These are phyloP conservation scores for Colletotrichum tanaceti DNA, from an alignment of 2,329 filamentous ascomycete genomes.

Conservation along the genomic window DNA sequence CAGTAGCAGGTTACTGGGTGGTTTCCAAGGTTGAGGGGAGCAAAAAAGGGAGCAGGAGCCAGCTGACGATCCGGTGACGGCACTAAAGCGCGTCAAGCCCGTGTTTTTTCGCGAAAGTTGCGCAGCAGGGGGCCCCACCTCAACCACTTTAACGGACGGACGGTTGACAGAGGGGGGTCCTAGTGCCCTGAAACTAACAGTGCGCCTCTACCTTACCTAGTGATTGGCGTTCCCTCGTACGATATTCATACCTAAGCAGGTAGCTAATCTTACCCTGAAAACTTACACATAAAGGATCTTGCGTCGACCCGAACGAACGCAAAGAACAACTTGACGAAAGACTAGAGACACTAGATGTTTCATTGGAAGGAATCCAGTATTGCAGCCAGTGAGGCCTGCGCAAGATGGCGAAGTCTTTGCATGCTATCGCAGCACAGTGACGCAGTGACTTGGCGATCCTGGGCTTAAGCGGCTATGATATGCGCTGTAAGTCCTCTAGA, in stretches of 20 bases:
- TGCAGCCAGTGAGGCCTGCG: neutral
- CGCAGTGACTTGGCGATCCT: conserved; percentile 18
- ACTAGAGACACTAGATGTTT: no score
- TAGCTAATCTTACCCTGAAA: no score
- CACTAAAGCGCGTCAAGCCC: conserved; percentile 28
- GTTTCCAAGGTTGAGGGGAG: conserved; percentile 17
- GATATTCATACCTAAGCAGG: no score
- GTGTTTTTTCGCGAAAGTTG: conserved; percentile 39
- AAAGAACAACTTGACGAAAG: no score
- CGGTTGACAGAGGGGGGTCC: neutral
- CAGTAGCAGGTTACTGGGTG: conserved; percentile 11
- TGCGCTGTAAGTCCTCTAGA: neutral
- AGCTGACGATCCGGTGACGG: conserved; percentile 21
- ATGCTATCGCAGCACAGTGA: conserved; percentile 15
- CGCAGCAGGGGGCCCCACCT: conserved; percentile 18
- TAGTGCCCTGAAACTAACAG: conserved; percentile 33
- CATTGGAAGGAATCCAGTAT: no score
- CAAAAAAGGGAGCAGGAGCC: conserved; percentile 22
- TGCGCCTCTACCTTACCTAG: conserved; percentile 4
- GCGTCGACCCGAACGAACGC: no score
- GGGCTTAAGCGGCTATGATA: conserved; percentile 13
- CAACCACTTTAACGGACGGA: conserved; percentile 5
- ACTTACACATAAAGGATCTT: neutral
- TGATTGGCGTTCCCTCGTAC: conserved; percentile 35
- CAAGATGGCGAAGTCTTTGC: neutral